Conservation (phyloP, 805 yeast genomes). For the Candida ficus region DNA sequence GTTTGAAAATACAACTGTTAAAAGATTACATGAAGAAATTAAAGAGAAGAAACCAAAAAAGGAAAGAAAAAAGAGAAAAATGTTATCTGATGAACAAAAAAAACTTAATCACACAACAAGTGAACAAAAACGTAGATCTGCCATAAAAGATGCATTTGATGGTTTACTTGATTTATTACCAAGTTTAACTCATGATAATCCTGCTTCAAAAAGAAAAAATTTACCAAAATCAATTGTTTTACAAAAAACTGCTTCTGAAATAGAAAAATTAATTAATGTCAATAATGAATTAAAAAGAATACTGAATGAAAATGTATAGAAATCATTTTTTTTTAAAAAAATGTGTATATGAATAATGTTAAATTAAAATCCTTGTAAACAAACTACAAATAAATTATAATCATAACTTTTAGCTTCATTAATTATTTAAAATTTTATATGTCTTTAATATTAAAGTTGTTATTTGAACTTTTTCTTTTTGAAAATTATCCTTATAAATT, state of each 20-base stretch:
- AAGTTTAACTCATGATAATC: not conserved
- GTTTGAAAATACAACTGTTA: not conserved
- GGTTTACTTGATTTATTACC: constrained; percentile 18
- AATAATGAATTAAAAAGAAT: constrained; percentile 7
- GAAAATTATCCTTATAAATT: constrained; percentile 13
- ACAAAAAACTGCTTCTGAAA: constrained; percentile 20
- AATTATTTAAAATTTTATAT: too few relatives aligned
- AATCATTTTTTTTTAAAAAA: not conserved
- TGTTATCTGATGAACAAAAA: constrained; percentile 23
- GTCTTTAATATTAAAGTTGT: too few relatives aligned
- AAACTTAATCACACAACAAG: constrained; percentile 23
- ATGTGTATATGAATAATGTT: not conserved
- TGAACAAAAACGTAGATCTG: constrained; percentile 22
- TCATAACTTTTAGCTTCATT: not conserved
- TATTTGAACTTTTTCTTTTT: too few relatives aligned
- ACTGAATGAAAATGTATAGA: not conserved
- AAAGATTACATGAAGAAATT: not conserved
- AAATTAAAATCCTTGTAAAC: too few relatives aligned
- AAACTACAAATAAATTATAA: too few relatives aligned
- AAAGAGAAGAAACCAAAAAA: constrained; percentile 2
- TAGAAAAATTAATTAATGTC: constrained; percentile 11
- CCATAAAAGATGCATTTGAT: constrained; percentile 23
- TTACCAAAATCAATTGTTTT: constrained; percentile 21
- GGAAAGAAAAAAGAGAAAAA: constrained; percentile 15
- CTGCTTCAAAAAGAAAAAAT: constrained; percentile 10